Conservation (phyloP, 139 green algal genomes). For the Tetratostichococcus sp. region DNA sequence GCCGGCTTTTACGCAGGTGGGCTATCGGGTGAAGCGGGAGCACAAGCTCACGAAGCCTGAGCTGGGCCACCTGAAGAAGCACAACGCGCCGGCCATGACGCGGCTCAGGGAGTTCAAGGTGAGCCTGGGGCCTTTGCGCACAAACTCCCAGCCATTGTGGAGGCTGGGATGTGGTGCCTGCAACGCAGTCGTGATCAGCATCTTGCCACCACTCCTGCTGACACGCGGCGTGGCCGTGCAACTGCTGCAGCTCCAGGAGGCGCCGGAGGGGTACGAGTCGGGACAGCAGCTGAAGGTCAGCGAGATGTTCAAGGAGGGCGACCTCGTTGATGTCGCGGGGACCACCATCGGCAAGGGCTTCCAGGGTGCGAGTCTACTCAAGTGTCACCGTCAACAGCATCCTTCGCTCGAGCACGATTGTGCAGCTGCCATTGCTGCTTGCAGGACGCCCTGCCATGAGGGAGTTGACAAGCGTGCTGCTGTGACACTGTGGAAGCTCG, state of each 20-base stretch:
- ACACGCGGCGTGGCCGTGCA: too few species aligned
- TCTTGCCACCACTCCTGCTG: too few species aligned
- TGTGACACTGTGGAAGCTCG: too few species aligned
- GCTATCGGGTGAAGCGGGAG: slow-evolving; percentile 70
- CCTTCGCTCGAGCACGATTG: too few species aligned
- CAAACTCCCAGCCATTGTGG: background rate
- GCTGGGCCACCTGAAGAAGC: slow-evolving; percentile 88
- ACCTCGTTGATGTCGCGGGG: slow-evolving; percentile 88
- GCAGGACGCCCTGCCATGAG: too few species aligned
- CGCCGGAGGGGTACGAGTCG: slow-evolving; percentile 42
- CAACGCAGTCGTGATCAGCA: too few species aligned
- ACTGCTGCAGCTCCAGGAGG: background rate
- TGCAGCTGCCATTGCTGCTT: too few species aligned
- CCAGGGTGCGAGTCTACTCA: too few species aligned
- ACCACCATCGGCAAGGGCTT: slow-evolving; percentile 91
- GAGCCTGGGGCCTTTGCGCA: too few species aligned
- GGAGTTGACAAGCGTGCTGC: too few species aligned
- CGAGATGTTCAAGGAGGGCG: slow-evolving; percentile 91
- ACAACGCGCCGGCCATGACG: slow-evolving; percentile 64
- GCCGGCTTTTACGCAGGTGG: slow-evolving; percentile 35
- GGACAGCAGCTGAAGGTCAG: slow-evolving; percentile 79
- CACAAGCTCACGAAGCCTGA: slow-evolving; percentile 89
- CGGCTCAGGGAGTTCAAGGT: slow-evolving; percentile 93
- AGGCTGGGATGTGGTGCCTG: too few species aligned
- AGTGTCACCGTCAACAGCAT: too few species aligned